Conservation (phyloP, 129 eudicot species). For the Centaurea solstitialis region DNA sequence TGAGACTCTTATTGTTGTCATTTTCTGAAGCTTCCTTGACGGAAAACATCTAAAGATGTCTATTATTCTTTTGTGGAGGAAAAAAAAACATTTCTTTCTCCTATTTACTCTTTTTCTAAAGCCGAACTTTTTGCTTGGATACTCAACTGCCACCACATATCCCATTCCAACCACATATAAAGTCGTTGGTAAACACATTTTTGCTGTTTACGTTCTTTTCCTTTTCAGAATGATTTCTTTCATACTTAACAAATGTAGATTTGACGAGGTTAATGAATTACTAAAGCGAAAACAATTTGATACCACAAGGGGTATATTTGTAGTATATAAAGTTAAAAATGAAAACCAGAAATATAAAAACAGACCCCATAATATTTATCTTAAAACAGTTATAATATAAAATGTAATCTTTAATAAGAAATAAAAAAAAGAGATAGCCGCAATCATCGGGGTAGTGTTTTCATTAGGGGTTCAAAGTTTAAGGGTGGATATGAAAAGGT, state of each 20-base stretch:
- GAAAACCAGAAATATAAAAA: neutral
- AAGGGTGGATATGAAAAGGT: conserved; percentile 24
- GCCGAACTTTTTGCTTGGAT: neutral
- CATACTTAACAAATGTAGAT: neutral
- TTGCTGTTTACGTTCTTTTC: neutral
- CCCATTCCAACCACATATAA: neutral
- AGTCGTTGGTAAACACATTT: neutral
- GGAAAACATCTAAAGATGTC: too few species aligned
- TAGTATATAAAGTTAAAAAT: too few species aligned
- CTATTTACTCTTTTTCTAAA: too few species aligned
- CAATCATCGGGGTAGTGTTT: conserved; percentile 41
- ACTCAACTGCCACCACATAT: neutral
- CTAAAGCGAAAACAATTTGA: neutral
- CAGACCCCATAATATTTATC: neutral
- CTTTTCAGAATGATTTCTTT: too few species aligned
- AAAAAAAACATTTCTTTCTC: too few species aligned
- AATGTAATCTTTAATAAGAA: neutral
- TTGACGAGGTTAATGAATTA: neutral
- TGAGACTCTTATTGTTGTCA: too few species aligned
- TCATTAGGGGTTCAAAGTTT: conserved; percentile 29
- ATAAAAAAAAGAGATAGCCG: conserved; percentile 24
- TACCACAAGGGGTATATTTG: neutral
- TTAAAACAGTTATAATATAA: neutral
- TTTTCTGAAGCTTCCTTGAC: too few species aligned
- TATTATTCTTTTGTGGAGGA: too few species aligned